phyloP scores from a whole-genome alignment of 2,329 filamentous ascomycete species.

The Hysterium pulicare region DNA sequence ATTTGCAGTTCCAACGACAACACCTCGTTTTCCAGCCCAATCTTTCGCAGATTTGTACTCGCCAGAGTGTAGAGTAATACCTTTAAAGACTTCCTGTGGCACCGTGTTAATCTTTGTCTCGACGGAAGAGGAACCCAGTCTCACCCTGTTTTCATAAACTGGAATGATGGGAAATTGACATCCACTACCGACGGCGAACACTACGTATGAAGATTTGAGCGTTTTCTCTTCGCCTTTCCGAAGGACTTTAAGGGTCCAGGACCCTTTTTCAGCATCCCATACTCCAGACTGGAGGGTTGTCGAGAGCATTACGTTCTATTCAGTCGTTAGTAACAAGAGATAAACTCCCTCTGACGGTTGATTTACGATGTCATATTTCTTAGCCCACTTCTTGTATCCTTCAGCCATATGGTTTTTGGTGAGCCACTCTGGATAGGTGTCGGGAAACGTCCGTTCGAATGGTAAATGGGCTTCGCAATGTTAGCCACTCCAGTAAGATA shows the following conservation, averaged over 20 bases:
- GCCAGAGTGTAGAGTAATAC: constrained; percentile 35
- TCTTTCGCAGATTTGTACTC: constrained; percentile 29
- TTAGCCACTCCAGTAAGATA: no score
- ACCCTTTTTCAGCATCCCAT: neutral
- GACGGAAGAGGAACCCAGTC: no score
- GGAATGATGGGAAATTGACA: neutral
- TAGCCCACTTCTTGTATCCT: constrained; percentile 38
- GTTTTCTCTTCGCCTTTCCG: neutral
- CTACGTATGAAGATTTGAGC: neutral
- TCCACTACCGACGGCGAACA: neutral
- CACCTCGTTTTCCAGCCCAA: constrained; percentile 41
- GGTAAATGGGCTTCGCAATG: constrained; percentile 25
- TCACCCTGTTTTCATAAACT: constrained; percentile 19
- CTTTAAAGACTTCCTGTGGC: no score
- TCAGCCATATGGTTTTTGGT: constrained; percentile 34
- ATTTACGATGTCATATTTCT: constrained; percentile 33
- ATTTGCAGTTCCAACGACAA: constrained; percentile 49
- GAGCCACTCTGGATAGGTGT: constrained; percentile 19
- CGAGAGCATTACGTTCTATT: neutral
- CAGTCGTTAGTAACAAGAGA: constrained; percentile 3
- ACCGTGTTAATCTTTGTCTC: no score
- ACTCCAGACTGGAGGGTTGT: neutral
- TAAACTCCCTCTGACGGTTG: constrained; percentile 38
- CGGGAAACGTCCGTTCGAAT: constrained; percentile 18
- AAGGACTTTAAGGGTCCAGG: neutral